These are phyloP conservation scores for Wickerhamiella kazuoi DNA, from an alignment of 805 yeast genomes.

Conservation along the genomic window DNA sequence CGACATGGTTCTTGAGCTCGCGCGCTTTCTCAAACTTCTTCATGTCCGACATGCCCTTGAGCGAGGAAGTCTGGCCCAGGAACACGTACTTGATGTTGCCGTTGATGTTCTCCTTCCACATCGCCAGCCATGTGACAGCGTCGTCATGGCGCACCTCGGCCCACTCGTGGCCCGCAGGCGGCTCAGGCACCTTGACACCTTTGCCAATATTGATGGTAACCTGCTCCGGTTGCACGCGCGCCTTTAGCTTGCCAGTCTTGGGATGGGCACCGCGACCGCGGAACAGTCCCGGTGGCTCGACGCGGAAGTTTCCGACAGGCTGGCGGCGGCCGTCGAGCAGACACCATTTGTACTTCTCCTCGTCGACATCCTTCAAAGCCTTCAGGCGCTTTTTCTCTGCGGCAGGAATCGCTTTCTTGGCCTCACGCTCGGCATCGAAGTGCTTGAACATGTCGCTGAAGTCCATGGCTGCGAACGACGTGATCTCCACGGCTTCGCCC, in stretches of 20 bases:
- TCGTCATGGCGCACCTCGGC: constrained; percentile 77
- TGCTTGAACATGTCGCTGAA: constrained; percentile 55
- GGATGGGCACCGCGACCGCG: constrained; percentile 97
- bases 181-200: constrained; percentile 53
- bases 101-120: constrained; percentile 89
- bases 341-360: constrained; percentile 71
- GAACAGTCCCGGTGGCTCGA: constrained; percentile 92
- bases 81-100: constrained; percentile 74
- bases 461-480: constrained; percentile 52
- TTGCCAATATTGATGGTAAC: constrained; percentile 67
- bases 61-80: constrained; percentile 75
- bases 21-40: constrained; percentile 91
- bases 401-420: constrained; percentile 46
- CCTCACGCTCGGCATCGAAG: constrained; percentile 52
- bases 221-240: constrained; percentile 78
- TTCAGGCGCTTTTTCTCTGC: constrained; percentile 64
- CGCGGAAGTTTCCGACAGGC: constrained; percentile 81
- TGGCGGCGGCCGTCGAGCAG: constrained; percentile 72
- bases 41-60: constrained; percentile 80
- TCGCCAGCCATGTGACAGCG: constrained; percentile 88
- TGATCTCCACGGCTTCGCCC: constrained; percentile 26
- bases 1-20: constrained; percentile 57
- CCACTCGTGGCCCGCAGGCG: constrained; percentile 84
- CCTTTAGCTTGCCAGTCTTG: constrained; percentile 77
- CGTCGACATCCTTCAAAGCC: constrained; percentile 53